These are phyloP conservation scores for Auricularia auricula-judae DNA, from an alignment of 768 basidiomycete genomes.

Conservation along the genomic window DNA sequence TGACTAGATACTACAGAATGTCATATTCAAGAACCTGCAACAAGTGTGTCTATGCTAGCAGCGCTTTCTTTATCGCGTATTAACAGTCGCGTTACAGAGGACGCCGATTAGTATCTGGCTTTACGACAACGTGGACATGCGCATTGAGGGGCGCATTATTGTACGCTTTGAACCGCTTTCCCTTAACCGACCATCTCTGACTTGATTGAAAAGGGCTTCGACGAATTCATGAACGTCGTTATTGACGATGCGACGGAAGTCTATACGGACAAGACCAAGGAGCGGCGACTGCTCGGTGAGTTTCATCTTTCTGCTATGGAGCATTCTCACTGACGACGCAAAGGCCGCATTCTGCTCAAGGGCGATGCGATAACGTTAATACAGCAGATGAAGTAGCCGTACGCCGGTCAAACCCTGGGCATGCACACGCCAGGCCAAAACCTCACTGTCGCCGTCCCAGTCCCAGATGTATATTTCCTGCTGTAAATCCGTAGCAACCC, in stretches of 20 bases:
- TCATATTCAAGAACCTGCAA: constrained; percentile 96
- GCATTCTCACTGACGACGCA: neutral
- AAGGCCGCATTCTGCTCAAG: constrained; percentile 92
- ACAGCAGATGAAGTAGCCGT: constrained; percentile 36
- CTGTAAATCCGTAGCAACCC: too few relatives aligned
- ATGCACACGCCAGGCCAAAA: too few relatives aligned
- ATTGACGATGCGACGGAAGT: constrained; percentile 90
- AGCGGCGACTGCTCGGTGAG: constrained; percentile 73
- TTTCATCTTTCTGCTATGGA: constrained; percentile 1
- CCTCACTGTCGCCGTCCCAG: too few relatives aligned
- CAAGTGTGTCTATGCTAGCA: constrained; percentile 35
- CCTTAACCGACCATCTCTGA: neutral
- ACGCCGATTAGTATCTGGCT: constrained; percentile 86
- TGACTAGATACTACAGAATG: constrained; percentile 46
- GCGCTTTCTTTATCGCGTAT: constrained; percentile 4
- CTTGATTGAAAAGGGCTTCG: constrained; percentile 69
- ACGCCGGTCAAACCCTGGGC: too few relatives aligned
- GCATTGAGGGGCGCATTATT: constrained; percentile 91
- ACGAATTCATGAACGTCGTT: constrained; percentile 99
- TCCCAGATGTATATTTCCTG: too few relatives aligned
- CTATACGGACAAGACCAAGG: constrained; percentile 81
- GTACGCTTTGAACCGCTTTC: constrained; percentile 51
- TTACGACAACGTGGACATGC: constrained; percentile 93
- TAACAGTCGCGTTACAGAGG: constrained; percentile 36
- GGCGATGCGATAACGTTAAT: constrained; percentile 99